Evolutionary conservation across 2,329 filamentous ascomycete genomes (phyloP).

Genomic region (Xylaria polymorpha): DNA sequence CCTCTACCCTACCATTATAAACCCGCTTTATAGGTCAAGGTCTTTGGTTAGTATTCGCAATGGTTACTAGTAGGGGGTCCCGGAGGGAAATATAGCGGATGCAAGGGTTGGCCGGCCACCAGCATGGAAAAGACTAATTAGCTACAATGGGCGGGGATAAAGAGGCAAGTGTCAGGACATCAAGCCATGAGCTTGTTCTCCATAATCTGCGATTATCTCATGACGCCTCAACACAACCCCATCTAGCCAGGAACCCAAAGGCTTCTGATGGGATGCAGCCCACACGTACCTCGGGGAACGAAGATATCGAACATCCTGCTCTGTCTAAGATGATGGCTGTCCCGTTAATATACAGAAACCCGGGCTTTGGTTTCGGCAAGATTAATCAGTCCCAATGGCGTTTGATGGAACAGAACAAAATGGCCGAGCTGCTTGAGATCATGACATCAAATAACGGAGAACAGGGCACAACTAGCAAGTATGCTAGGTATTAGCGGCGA

Average conservation of each 20-base stretch:
- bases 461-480: not conserved
- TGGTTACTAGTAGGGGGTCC: not conserved
- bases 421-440: slow-evolving; percentile 3
- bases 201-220: slow-evolving; percentile 7
- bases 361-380: slow-evolving; percentile 20
- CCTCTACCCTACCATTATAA: slow-evolving; percentile 16
- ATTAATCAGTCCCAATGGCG: slow-evolving; percentile 14
- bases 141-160: slow-evolving; percentile 17
- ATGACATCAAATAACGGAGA: slow-evolving; percentile 16
- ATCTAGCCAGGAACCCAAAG: not conserved
- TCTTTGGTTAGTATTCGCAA: slow-evolving; percentile 4
- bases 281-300: not conserved
- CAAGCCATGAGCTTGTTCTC: slow-evolving; percentile 6
- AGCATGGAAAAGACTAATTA: slow-evolving; percentile 25
- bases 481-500: not conserved
- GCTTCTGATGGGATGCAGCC: not conserved
- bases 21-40: not conserved
- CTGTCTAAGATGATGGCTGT: not conserved
- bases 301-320: not conserved
- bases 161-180: not conserved
- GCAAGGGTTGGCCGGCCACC: slow-evolving; percentile 22
- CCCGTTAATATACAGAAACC: not conserved
- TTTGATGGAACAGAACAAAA: slow-evolving; percentile 9
- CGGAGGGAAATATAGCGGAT: not conserved
- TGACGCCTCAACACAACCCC: not conserved